Base-by-base conservation (phyloP, 768 basidiomycete genomes). In the Lactifluus echinatus region DNA sequence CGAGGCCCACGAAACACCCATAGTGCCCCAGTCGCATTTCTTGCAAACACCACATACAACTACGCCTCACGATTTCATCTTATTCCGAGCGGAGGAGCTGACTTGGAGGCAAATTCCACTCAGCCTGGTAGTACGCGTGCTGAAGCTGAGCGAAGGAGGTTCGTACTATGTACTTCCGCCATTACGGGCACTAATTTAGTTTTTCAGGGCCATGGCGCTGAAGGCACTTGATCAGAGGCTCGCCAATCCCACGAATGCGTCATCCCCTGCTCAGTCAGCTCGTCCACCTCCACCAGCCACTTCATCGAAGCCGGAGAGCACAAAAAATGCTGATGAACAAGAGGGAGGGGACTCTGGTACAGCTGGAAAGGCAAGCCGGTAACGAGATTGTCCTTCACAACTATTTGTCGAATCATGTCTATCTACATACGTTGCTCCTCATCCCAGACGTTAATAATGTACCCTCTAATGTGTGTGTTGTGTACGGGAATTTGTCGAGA, bases 91-190 rank as follows among this genome's bases (percentile, higher is more conserved):
- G 72, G 78, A 31, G 72, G 71, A 29, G 57, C 77, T 37, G 92
- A 93, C 65, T 59, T 89, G 36, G 92, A 93, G 68, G 76, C 78
- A 58, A 89, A 83, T 10, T 93, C 92, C 68, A 75, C 72, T 40
- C 83, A 83, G 64, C 76, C 89, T 34, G 93, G 91, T 14, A 88
- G 85, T 66, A 85, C 93, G 19, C 80, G 96, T 33, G 96, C 96
- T 21, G 96, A 99, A 72, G 96, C 96, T 19, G 96, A 99, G 74
- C 77, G 96, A 58, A 76, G 95, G 75, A 81, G 95, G 93, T 93
- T 60, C 55, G 81, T 56, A 11, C 56, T 66, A 24, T 61, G 53
- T 55, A n/a, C 50, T 23, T 46, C 7, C 55, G 12, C 15, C 19
- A n/a, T 15, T 12, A 21, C 10, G 8, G 45, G 44, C 6, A 12